phyloP scores from a whole-genome alignment of 495 filamentous ascomycete species.

The Daldinia grandis region DNA sequence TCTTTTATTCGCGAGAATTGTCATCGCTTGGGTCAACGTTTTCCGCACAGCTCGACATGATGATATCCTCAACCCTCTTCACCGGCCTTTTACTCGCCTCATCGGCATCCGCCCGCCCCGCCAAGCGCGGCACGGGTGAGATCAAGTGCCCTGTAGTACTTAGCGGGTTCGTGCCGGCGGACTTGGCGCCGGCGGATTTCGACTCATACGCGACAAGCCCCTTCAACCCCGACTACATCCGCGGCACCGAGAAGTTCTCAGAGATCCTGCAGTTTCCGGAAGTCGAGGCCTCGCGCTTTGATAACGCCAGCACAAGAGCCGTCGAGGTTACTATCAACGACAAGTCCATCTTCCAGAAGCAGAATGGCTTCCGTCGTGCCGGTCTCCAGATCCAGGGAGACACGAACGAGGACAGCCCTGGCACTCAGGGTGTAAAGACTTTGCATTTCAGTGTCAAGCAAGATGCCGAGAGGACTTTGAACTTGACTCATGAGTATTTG shows the following conservation, averaged over 20 bases:
- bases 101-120: conserved; percentile 22
- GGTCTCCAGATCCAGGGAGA: conserved; percentile 61
- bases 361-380: conserved; percentile 64
- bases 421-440: conserved; percentile 57
- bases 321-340: conserved; percentile 62
- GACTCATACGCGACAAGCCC: conserved; percentile 51
- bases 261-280: conserved; percentile 56
- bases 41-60: conserved; percentile 13
- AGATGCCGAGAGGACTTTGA: conserved; percentile 57
- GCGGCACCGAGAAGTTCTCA: conserved; percentile 57
- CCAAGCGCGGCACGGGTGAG: conserved; percentile 39
- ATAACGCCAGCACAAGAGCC: conserved; percentile 48
- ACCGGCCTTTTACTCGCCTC: conserved; percentile 36
- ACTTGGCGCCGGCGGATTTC: conserved; percentile 49
- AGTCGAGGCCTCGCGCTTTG: conserved; percentile 52
- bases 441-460: conserved; percentile 63
- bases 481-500: conserved; percentile 65
- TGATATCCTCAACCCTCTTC: conserved; percentile 40
- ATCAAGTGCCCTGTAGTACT: conserved; percentile 57
- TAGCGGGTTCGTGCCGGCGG: conserved; percentile 52
- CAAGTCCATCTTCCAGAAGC: conserved; percentile 61
- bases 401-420: conserved; percentile 58
- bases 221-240: conserved; percentile 60
- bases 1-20: not conserved
- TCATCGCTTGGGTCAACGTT: not conserved